Base-by-base conservation (phyloP, 257 asterid species). In the Primulina huaijiensis region DNA sequence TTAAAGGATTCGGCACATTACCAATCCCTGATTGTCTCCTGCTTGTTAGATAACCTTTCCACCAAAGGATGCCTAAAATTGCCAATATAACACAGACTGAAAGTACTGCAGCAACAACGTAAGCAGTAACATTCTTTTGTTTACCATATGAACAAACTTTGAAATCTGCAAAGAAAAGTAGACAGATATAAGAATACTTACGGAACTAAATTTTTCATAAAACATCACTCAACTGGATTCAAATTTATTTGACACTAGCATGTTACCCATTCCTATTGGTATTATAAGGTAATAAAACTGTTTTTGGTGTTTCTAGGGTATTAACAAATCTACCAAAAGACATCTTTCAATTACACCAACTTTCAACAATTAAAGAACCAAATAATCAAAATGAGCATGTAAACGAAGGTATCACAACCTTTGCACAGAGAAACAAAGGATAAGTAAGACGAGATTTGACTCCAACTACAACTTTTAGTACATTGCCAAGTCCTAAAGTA, bases 101-200 rank as follows among this genome's bases (percentile, higher is more conserved):
- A 81, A 80, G 63, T 50, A 87, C 86, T 71, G 88, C 85, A 62
- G 87, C 77, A 72, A 78, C 67, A 71, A 89, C 71, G 50, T 78
- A 80, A 52, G 74, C 81, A 80, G 85, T 72, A 73, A 50, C 74
- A 40, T 85, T 82, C 73, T 79, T 90, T 74, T 86, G 86, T 62
- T 50, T 82, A 62, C 89, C 88, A 60, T 68, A 55, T 46, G 87
- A 86, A 76, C 97, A 90, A 68, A 87, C 82, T 79, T 76, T 86
- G 68, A 84, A 82, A 74, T 79, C 98, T 93, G 94, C 79, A 73
- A 31, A 16, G 27, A 69, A 65, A 61, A 67, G 62, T 4, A 25
- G 33, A 25, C 11, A 37, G 34, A 65, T 21, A 50, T 16, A 50
- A 50, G 8, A 50, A 12, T 12, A 43, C 21, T 6, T 6, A 17